Evolutionary conservation across 2,329 filamentous ascomycete species (phyloP), one percentile per base, ranked within the genome.

Genomic region (Colletotrichum sp.): DNA sequence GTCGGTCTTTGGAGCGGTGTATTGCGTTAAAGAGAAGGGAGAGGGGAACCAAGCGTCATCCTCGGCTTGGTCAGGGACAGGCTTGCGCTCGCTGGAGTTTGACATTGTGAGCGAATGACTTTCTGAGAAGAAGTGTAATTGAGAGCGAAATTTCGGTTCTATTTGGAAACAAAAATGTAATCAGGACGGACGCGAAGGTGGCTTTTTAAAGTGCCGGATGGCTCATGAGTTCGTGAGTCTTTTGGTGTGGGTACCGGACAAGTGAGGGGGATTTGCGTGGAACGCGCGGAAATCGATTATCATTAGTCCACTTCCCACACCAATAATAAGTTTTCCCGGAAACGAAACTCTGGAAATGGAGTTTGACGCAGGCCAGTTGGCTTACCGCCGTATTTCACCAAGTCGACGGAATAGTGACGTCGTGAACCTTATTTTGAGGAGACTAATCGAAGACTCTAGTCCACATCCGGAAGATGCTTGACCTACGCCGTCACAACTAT

Each of bases 21-120:
- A 79, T 55, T 79, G 77, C 7, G 78, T 74, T 5, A 79, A 73
- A 21, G 78, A 79, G 57, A 60, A 79, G n/a, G 77, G 75, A 13
- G 78, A 79, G 30, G 78, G 78, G 67, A 79, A 79, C 55, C 67
- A 79, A 64, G 78, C 75, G 59, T 81, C 77, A 63, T 77, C 72
- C 64, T 81, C 79, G 70, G 78, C 77, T 72, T 78, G 74, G 60
- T 79, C 78, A 57, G 68, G 63, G 30, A 78, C 76, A 52, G 78
- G 78, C 4, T 55, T 64, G 32, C 74, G 71, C 60, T 78, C 78
- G 55, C 59, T 10, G 4, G 39, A 43, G 16, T 43, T 61, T 16
- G 75, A 72, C 72, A 77, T 77, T 13, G 43, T 48, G n/a, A 21
- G 30, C 43, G 43, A 48, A 48, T 21, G 43, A 21, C 5, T 10